Evolutionary conservation across 148 eudicot genomes (phyloP).

Genomic region (Linanthus parryae): DNA sequence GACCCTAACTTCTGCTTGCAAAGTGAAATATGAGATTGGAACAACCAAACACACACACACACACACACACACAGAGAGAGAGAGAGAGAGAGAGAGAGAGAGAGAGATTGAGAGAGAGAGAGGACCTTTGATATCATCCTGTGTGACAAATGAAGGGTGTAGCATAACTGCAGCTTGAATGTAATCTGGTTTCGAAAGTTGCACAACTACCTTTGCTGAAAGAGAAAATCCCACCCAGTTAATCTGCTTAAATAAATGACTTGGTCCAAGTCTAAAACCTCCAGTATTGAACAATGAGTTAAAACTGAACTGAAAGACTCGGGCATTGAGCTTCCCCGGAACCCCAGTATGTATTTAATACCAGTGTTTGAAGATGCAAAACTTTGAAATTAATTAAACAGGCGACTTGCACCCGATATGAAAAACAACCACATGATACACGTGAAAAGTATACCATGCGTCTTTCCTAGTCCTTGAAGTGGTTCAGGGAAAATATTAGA

Average conservation of each 20-base stretch:
- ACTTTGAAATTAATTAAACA: no score
- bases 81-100: background rate
- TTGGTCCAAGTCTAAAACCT: no score
- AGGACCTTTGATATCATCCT: conserved; percentile 6
- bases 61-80: background rate
- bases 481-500: no score
- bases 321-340: no score
- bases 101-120: background rate
- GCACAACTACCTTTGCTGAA: conserved; percentile 1
- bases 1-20: background rate
- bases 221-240: no score
- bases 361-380: no score
- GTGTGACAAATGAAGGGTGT: conserved; percentile 7
- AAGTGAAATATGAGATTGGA: background rate
- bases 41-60: no score
- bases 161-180: conserved; percentile 11
- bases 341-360: no score
- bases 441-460: background rate
- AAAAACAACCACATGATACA: background rate
- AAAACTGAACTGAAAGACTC: no score
- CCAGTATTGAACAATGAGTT: background rate
- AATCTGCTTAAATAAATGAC: no score
- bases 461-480: no score
- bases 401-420: no score
- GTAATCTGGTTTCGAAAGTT: conserved; percentile 5